phyloP scores from a whole-genome alignment of 2,329 filamentous ascomycete genomes.

The Elsinoe perseae region DNA sequence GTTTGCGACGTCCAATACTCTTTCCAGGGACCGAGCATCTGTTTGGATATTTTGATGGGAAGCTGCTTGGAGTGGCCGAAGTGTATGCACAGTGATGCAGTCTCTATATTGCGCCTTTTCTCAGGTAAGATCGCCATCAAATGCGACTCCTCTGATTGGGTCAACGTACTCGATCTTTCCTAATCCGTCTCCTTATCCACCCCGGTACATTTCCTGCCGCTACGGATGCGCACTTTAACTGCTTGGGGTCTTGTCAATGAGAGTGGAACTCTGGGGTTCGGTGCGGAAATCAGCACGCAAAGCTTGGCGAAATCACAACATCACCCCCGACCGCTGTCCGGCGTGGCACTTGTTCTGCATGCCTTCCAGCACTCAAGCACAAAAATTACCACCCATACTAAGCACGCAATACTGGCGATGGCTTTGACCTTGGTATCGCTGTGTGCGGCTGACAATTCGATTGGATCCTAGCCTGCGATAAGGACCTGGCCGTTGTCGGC shows the following conservation, averaged over 20 bases:
- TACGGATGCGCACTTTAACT: neutral
- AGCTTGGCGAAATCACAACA: constrained; percentile 14
- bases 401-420: constrained; percentile 7
- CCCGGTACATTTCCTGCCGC: neutral
- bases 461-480: constrained; percentile 1
- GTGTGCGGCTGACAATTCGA: neutral
- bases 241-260: neutral
- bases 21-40: too few species aligned
- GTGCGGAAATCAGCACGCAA: constrained; percentile 11
- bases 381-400: neutral
- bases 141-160: neutral
- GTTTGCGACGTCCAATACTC: too few species aligned
- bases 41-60: neutral
- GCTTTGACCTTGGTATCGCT: neutral
- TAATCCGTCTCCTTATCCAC: neutral
- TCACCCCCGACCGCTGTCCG: neutral
- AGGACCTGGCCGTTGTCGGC: neutral
- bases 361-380: neutral
- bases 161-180: neutral
- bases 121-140: constrained; percentile 4
- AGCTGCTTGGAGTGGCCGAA: neutral
- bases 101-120: neutral
- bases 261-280: neutral
- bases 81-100: neutral
- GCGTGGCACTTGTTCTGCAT: neutral